Base-by-base conservation (phyloP, 805 yeast genomes). In the Candida methanosorbosa region DNA sequence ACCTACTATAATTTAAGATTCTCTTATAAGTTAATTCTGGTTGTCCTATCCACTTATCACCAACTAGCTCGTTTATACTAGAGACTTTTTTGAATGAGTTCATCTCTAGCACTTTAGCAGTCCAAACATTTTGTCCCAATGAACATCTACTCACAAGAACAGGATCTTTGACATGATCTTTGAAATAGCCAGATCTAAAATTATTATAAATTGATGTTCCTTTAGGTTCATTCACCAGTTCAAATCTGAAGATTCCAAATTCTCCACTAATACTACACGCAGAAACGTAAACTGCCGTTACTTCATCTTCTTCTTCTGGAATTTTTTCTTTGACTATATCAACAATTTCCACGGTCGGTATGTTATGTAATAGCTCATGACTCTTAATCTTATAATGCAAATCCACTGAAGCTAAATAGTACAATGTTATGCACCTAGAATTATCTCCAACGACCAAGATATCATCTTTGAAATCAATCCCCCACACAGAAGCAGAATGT, bases 401-500 rank as follows among this genome's bases (percentile, higher is more conserved):
- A 48, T 35, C 0, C 5, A 72, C 38, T 0, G 69, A 58, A 2
- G 75, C 54, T 5, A 54, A 49, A 35, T 65, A 72, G n/a, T n/a
- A n/a, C n/a, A n/a, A n/a, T n/a, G n/a, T n/a, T n/a, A n/a, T n/a
- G n/a, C n/a, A n/a, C n/a, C n/a, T n/a, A 4, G 73, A 61, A 44
- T 79, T 79, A 41, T 76, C 82, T 1, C 81, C 68, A 0, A 68
- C 64, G 0, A 59, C 71, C 12, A 78, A 40, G 28, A 70, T 52
- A 59, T 30, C 40, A 20, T 43, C 46, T n/a, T 52, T 42, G 26
- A 69, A 52, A 45, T 75, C 82, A 15, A 75, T 44, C 0, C 84
- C 83, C 87, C 87, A 80, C 2, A 68, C 73, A 1, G 81, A 73
- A 2, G 68, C 54, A 5, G 56, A n/a, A n/a, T n/a, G n/a, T n/a